Conservation (phyloP, 495 filamentous ascomycete species). For the Aspergillus indologenus region DNA sequence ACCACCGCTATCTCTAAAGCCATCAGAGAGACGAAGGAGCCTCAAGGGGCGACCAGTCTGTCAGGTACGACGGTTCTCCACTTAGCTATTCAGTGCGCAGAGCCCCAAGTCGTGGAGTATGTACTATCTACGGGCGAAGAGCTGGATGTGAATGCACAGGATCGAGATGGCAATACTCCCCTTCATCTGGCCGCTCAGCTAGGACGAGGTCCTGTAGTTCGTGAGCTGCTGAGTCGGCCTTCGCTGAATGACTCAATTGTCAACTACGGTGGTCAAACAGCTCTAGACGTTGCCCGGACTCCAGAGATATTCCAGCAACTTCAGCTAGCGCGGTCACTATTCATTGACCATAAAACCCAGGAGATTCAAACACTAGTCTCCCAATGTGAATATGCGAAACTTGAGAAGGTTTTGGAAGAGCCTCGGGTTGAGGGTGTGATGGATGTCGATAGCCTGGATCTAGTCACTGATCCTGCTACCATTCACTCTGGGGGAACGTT, state of each 20-base stretch:
- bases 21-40: slow-evolving; percentile 65
- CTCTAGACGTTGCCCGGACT: slow-evolving; percentile 83
- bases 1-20: slow-evolving; percentile 86
- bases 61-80: slow-evolving; percentile 88
- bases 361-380: slow-evolving; percentile 75
- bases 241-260: slow-evolving; percentile 84
- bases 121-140: slow-evolving; percentile 67
- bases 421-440: slow-evolving; percentile 77
- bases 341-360: slow-evolving; percentile 79
- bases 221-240: slow-evolving; percentile 71
- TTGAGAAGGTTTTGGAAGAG: slow-evolving; percentile 80
- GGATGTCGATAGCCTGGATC: slow-evolving; percentile 86
- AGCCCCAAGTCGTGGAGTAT: slow-evolving; percentile 93
- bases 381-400: slow-evolving; percentile 65
- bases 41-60: slow-evolving; percentile 44
- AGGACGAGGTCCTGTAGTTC: slow-evolving; percentile 73
- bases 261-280: slow-evolving; percentile 84
- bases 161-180: slow-evolving; percentile 90
- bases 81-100: slow-evolving; percentile 94
- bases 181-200: slow-evolving; percentile 85
- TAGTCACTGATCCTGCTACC: slow-evolving; percentile 76
- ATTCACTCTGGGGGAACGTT: slow-evolving; percentile 78
- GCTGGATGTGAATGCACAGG: slow-evolving; percentile 83
- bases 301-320: slow-evolving; percentile 95
- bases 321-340: slow-evolving; percentile 85